Evolutionary conservation across 1,139 yeast species (phyloP), one percentile per base, ranked within the genome.

Genomic region (Candida frijolesensis): DNA sequence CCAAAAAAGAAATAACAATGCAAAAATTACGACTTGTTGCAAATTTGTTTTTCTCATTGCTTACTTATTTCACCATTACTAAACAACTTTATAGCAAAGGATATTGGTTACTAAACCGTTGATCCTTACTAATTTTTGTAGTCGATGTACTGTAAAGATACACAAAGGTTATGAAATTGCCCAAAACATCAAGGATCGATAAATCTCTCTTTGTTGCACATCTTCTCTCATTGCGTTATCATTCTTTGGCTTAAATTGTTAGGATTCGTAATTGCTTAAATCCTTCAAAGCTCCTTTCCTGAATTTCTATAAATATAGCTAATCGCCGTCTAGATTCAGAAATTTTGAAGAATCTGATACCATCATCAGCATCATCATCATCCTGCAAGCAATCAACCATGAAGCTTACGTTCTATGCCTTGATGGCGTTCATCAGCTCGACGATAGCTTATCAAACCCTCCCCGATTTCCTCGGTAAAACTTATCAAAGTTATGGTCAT

Each of bases 401-500:
- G 45, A 43, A 43, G 14, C 33, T 43, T 22, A 33, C 35, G 35
- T 12, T 19, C 15, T 38, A 38, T 14, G 12, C 33, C n/a, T 34
- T 34, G 11, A 25, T 43, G 8, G 33, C 34, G 22, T 22, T 43
- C n/a, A n/a, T 43, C 22, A 43, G 33, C 14, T 43, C 40, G 8
- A 27, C 38, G 22, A 4, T 43, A 10, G 37, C 45, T n/a, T n/a
- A n/a, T 9, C 40, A 33, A 22, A 25, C 42, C 6, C 40, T 43
- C 12, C 40, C 40, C 3, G 45, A 33, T 43, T 34, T 32, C 14
- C 7, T 33, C 25, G 45, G 45, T 10, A 43, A 43, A 15, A 43
- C 45, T 15, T 45, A 45, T 38, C 37, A 40, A 45, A 45, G 47
- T 16, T 45, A 45, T 38, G 42, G 32, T 27, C 42, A 40, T 12